These are phyloP conservation scores for Schizochytrium sp. DNA, from an alignment of 108 stramenopile species.

Conservation along the genomic window DNA sequence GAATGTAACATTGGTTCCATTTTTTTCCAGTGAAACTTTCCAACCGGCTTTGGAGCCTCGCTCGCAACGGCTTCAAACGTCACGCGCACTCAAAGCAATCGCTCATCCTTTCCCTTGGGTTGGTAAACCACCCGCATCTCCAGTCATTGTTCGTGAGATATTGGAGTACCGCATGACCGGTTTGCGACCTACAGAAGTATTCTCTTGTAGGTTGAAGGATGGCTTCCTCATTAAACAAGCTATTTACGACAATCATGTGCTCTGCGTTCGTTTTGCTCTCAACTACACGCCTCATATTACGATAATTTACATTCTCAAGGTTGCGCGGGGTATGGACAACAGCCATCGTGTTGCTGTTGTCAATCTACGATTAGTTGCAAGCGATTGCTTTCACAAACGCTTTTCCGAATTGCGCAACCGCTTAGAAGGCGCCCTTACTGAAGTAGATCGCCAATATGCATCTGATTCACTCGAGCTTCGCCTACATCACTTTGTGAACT, in stretches of 20 bases:
- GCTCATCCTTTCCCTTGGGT: not conserved
- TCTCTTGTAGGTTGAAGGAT: conserved; percentile 36
- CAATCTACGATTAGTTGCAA: conserved; percentile 16
- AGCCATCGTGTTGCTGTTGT: conserved; percentile 14
- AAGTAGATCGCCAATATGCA: not conserved
- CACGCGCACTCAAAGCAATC: conserved; percentile 25
- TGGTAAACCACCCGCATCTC: conserved; percentile 16
- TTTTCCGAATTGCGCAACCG: not conserved
- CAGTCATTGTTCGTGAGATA: not conserved
- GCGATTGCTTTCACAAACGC: not conserved
- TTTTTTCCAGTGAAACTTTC: not conserved
- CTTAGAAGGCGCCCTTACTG: not conserved
- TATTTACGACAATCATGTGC: not conserved
- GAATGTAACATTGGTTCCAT: not conserved
- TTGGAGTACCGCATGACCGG: conserved; percentile 32
- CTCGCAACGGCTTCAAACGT: not conserved
- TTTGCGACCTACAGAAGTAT: conserved; percentile 6
- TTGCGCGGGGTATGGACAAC: not conserved
- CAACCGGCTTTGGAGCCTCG: conserved; percentile 28
- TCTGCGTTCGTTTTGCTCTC: conserved; percentile 12
- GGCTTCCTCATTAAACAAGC: conserved; percentile 36
- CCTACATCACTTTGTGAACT: conserved; percentile 39
- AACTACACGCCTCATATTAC: not conserved
- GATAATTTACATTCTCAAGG: conserved; percentile 12
- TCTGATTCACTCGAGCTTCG: not conserved